phyloP scores from a whole-genome alignment of 352 stramenopile genomes.

The Phytophthora kernoviae region DNA sequence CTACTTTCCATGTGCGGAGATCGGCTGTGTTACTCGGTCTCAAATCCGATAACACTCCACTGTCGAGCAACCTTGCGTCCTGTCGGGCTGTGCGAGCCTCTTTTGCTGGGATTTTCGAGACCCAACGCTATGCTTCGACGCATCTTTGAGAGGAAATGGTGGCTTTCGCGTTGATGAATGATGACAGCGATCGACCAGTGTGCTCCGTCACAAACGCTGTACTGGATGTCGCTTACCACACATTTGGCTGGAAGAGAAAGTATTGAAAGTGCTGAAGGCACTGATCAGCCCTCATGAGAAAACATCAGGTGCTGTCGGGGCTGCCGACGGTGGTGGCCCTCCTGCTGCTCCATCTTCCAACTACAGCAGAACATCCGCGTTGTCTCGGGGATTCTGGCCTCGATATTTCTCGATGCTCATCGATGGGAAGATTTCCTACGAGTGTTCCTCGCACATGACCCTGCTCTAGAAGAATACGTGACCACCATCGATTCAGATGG shows the following conservation, averaged over 20 bases:
- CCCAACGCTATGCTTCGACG: slow-evolving; percentile 45
- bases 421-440: slow-evolving; percentile 64
- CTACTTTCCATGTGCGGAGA: slow-evolving; percentile 58
- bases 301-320: slow-evolving; percentile 7
- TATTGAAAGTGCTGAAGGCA: slow-evolving; percentile 49
- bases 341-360: slow-evolving; percentile 26
- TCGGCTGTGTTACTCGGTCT: slow-evolving; percentile 58
- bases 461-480: slow-evolving; percentile 74
- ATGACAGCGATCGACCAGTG: slow-evolving; percentile 39
- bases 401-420: slow-evolving; percentile 57
- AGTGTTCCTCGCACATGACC: slow-evolving; percentile 53
- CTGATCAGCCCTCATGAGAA: slow-evolving; percentile 30
- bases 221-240: slow-evolving; percentile 47
- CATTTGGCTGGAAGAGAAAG: slow-evolving; percentile 65
- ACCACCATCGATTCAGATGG: slow-evolving; percentile 44
- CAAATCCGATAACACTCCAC: slow-evolving; percentile 42
- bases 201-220: slow-evolving; percentile 56
- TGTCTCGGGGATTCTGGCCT: slow-evolving; percentile 49
- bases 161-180: slow-evolving; percentile 49
- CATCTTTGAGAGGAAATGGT: slow-evolving; percentile 70
- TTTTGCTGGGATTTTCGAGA: slow-evolving; percentile 50
- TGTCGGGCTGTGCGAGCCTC: slow-evolving; percentile 53
- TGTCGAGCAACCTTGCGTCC: slow-evolving; percentile 46
- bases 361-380: slow-evolving; percentile 47
- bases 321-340: slow-evolving; percentile 11